These are phyloP conservation scores for Balakata baccata DNA, from an alignment of 345 rosid species.

Conservation along the genomic window DNA sequence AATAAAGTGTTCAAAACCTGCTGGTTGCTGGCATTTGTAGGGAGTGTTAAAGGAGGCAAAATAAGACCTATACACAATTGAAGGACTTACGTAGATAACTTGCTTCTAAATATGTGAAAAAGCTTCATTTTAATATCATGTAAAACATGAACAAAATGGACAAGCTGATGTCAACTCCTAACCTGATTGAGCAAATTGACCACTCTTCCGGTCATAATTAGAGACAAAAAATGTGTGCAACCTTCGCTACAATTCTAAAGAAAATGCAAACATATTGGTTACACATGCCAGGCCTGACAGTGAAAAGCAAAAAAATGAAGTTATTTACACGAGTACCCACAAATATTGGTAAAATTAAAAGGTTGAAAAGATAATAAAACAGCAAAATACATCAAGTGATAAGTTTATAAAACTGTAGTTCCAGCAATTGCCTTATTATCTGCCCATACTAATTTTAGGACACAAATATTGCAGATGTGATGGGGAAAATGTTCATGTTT, in stretches of 20 bases:
- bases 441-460: not conserved
- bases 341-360: not conserved
- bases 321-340: not conserved
- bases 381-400: not conserved
- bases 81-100: not conserved
- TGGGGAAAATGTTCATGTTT: not conserved
- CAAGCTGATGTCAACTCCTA: conserved; percentile 5
- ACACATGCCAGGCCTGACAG: not conserved
- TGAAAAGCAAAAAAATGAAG: not conserved
- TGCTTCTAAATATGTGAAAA: not conserved
- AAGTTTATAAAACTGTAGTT: not conserved
- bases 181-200: not conserved
- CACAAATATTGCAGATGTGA: not conserved
- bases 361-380: not conserved
- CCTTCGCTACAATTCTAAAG: conserved; percentile 9
- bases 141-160: not conserved
- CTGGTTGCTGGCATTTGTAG: too few species aligned
- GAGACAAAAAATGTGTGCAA: not conserved
- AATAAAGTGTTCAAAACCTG: not conserved
- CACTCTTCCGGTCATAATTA: not conserved
- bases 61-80: not conserved
- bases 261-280: not conserved
- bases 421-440: not conserved
- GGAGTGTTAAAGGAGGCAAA: not conserved
- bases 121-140: conserved; percentile 9